Base-by-base conservation (phyloP, 768 basidiomycete species). In the Suillus weaverae region DNA sequence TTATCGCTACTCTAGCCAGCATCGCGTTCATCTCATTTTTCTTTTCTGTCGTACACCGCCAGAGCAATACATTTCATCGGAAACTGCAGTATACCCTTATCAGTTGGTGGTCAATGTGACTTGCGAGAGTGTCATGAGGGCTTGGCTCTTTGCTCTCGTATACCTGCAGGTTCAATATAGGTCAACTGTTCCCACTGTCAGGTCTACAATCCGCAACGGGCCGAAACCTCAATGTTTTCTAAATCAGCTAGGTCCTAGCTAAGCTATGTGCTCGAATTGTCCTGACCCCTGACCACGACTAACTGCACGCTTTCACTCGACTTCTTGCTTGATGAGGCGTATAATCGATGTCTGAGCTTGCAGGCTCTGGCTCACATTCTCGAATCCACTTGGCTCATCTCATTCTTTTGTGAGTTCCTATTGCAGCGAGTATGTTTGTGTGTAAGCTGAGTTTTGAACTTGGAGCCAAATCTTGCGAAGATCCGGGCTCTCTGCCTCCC, bases 1-100 rank as follows among this genome's bases (percentile, higher is more conserved):
- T 48, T 65, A 70, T 64, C 61, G 69, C 74, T 77, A 78, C 71
- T 57, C 69, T 74, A 77, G 70, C 70, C 69, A 64, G 60, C 67
- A 73, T 65, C 48, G 64, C 60, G 63, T 55, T 64, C 59, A 48
- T 70, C 71, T 36, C 65, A 68, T 61, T 54, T 51, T 62, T 63
- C 53, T 55, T 63, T 68, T 55, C 62, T 61, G 55, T 67, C 64
- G 51, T 51, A 32, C 43, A 48, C 53, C 39, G 60, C 59, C 35
- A 41, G 59, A 64, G 56, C 35, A 62, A 64, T 64, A 64, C 43
- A 64, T 64, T 62, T 62, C 59, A 64, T 64, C 44, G 61, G 63
- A 64, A 64, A 62, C 60, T 60, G 61, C 32, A 48, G 56, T 46
- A 62, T 64, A 64, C 63, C 63, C 63, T 62, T 20, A 59, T 30